These are phyloP conservation scores for Teratosphaeria zuluensis DNA, from an alignment of 2,329 filamentous ascomycete species.

Conservation along the genomic window DNA sequence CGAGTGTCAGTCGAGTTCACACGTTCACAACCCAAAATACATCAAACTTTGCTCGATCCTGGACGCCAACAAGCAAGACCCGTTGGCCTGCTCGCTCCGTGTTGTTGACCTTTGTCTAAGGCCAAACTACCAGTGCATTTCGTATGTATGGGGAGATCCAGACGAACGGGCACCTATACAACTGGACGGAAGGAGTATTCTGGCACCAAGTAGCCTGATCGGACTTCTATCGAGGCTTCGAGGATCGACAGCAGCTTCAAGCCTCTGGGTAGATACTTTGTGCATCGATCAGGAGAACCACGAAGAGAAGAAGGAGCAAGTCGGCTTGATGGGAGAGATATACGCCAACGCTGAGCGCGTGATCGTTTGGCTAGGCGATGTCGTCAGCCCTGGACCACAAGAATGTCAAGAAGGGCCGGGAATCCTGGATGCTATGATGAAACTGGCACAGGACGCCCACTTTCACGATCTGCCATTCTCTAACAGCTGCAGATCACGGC, in stretches of 20 bases:
- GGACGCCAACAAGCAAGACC: neutral
- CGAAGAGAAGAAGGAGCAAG: constrained; percentile 4
- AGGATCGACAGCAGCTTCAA: neutral
- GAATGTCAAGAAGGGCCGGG: neutral
- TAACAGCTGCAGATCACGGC: neutral
- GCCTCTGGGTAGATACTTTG: constrained; percentile 8
- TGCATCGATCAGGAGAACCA: constrained; percentile 7
- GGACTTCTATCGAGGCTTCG: neutral
- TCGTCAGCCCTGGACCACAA: neutral
- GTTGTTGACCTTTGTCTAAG: neutral
- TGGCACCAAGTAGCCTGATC: neutral
- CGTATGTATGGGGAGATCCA: neutral
- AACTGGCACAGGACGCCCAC: neutral
- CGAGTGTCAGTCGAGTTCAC: neutral
- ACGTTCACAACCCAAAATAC: neutral
- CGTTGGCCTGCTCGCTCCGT: neutral
- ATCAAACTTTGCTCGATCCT: neutral
- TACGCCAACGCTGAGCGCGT: constrained; percentile 4
- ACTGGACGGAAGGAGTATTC: neutral
- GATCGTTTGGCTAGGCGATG: constrained; percentile 6
- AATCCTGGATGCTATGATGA: neutral
- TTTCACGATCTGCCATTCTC: neutral
- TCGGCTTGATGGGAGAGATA: constrained; percentile 6
- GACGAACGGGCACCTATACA: neutral
- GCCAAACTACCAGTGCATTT: neutral